Percentiles rank a stretch among this genome's conserved stretches.
Conservation (phyloP, 1,139 yeast species). For the Nakaseomyces sp. region DNA sequence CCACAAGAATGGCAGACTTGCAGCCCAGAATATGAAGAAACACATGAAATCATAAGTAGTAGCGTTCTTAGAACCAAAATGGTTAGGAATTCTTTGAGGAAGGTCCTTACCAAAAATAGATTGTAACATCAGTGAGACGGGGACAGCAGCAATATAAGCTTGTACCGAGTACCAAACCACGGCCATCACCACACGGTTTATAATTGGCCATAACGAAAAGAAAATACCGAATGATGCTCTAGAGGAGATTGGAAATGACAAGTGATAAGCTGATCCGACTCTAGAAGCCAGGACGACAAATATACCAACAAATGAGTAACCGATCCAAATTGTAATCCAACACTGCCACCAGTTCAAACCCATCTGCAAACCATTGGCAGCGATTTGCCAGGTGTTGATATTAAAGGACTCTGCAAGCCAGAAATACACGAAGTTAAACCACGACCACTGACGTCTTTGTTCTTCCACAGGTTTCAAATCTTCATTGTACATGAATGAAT, state of each 20-base stretch:
- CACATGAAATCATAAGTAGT: conserved; percentile 63
- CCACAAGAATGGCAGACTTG: conserved; percentile 68
- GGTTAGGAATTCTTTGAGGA: conserved; percentile 41
- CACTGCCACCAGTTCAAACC: conserved; percentile 87
- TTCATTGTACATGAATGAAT: conserved; percentile 56
- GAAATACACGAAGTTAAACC: conserved; percentile 69
- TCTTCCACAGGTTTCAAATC: conserved; percentile 67
- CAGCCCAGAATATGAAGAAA: conserved; percentile 72
- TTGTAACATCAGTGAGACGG: conserved; percentile 62
- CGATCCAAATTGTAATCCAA: conserved; percentile 78
- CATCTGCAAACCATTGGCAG: conserved; percentile 66
- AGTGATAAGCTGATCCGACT: conserved; percentile 64
- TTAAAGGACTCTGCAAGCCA: conserved; percentile 88
- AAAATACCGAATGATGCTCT: conserved; percentile 70
- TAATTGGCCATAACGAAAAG: conserved; percentile 72
- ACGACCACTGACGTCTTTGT: conserved; percentile 63
- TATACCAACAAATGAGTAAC: conserved; percentile 51
- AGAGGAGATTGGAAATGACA: conserved; percentile 69
- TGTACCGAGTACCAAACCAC: conserved; percentile 82
- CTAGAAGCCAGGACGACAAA: conserved; percentile 60
- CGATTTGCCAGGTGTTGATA: conserved; percentile 85
- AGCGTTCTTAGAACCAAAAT: conserved; percentile 44
- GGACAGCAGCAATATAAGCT: conserved; percentile 73
- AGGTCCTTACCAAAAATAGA: conserved; percentile 59
- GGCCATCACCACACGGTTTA: conserved; percentile 76